phyloP scores from a whole-genome alignment of 495 filamentous ascomycete genomes.

The Neurospora tetrasperma region DNA sequence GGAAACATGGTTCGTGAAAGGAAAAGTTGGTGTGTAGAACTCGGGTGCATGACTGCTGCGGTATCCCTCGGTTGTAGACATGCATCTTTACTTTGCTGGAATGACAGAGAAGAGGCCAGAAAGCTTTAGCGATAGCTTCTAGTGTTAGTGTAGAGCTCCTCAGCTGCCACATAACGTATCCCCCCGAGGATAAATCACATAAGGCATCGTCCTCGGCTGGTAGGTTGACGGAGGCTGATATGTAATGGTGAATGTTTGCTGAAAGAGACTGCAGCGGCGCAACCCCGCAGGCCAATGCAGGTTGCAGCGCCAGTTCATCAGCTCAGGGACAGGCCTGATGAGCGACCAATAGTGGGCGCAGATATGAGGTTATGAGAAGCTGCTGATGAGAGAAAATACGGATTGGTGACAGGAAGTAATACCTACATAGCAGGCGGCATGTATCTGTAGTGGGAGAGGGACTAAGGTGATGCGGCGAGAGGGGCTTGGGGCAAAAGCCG shows the following conservation, averaged over 20 bases:
- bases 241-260: neutral
- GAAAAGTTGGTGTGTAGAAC: neutral
- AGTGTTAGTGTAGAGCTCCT: neutral
- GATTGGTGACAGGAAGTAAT: neutral
- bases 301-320: neutral
- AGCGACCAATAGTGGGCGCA: neutral
- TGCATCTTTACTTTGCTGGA: neutral
- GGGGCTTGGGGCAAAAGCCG: neutral
- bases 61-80: neutral
- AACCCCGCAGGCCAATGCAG: neutral
- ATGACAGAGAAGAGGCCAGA: neutral
- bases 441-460: neutral
- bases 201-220: neutral
- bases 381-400: neutral
- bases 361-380: neutral
- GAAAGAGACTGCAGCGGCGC: neutral
- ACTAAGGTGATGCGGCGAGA: neutral
- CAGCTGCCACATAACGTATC: neutral
- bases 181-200: neutral
- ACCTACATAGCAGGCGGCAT: neutral
- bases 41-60: neutral
- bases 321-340: neutral
- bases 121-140: neutral
- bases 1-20: neutral
- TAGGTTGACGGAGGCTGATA: neutral